Evolutionary conservation across 768 basidiomycete genomes (phyloP).

Genomic region (Tylopilus vinaceipallidus): DNA sequence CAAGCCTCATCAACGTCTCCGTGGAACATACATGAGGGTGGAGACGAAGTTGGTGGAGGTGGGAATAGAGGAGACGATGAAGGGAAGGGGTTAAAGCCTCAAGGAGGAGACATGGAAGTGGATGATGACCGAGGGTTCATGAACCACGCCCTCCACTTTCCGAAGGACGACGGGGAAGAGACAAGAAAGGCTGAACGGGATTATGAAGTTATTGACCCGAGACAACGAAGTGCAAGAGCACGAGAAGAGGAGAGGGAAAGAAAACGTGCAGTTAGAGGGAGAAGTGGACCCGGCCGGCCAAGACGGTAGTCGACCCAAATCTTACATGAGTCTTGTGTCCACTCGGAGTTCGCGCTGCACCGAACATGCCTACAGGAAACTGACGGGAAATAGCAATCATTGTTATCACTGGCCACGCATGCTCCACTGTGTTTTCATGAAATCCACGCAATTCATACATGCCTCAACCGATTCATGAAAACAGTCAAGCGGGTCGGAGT

Average conservation of each 20-base stretch:
- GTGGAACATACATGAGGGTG: slow-evolving; percentile 25
- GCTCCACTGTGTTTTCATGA: background rate
- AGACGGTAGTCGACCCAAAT: slow-evolving; percentile 21
- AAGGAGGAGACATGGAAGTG: slow-evolving; percentile 63
- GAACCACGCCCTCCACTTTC: slow-evolving; percentile 68
- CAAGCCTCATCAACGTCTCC: slow-evolving; percentile 39
- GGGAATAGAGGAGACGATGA: slow-evolving; percentile 14
- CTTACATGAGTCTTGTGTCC: background rate
- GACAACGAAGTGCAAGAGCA: slow-evolving; percentile 68
- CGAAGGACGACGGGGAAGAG: slow-evolving; percentile 78
- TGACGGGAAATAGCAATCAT: too few relatives aligned
- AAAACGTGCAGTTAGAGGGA: slow-evolving; percentile 39
- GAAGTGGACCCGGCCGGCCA: slow-evolving; percentile 16
- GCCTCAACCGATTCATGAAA: background rate
- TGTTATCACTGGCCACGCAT: background rate
- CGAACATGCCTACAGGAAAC: slow-evolving; percentile 1
- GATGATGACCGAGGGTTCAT: slow-evolving; percentile 78
- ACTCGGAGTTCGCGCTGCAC: background rate
- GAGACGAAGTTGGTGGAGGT: slow-evolving; percentile 13
- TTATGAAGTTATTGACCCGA: slow-evolving; percentile 87
- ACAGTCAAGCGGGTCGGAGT: background rate
- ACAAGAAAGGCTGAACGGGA: slow-evolving; percentile 75
- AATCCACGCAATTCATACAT: background rate
- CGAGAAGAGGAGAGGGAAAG: slow-evolving; percentile 76
- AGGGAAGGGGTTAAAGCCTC: slow-evolving; percentile 14